phyloP scores from a whole-genome alignment of 2,329 filamentous ascomycete genomes.

The Didymella glomerata region DNA sequence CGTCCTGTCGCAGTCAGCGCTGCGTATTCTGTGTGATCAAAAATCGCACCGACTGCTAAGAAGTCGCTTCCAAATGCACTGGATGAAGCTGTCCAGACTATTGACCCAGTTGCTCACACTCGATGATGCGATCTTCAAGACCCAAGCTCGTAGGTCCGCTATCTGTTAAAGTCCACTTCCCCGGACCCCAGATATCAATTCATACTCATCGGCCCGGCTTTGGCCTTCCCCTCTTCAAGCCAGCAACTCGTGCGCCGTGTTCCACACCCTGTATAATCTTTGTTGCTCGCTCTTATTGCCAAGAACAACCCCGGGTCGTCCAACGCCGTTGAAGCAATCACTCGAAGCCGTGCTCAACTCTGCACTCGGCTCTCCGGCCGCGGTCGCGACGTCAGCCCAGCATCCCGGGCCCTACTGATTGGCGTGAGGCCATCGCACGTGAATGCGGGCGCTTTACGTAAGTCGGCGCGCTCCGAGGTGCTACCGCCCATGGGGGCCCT shows the following conservation, averaged over 20 bases:
- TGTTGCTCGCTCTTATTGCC: neutral
- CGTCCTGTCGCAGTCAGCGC: no score
- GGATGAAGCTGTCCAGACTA: no score
- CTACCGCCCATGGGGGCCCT: slow-evolving; percentile 13
- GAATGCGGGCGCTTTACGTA: slow-evolving; percentile 14
- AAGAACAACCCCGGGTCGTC: neutral
- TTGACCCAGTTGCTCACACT: neutral
- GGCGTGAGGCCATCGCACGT: slow-evolving; percentile 4
- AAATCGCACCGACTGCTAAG: no score
- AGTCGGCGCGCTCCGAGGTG: slow-evolving; percentile 13
- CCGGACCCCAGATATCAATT: slow-evolving; percentile 9
- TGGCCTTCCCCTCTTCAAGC: neutral
- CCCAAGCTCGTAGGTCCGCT: neutral
- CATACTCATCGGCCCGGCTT: slow-evolving; percentile 14
- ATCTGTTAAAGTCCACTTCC: slow-evolving; percentile 13
- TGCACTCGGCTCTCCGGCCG: neutral
- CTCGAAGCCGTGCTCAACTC: neutral
- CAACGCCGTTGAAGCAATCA: slow-evolving; percentile 1
- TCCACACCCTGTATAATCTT: neutral
- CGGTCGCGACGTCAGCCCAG: slow-evolving; percentile 8
- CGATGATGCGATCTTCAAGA: neutral
- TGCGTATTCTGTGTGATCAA: no score
- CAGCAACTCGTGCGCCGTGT: neutral
- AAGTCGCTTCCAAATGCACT: no score
- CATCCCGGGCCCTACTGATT: neutral